Evolutionary conservation across 768 basidiomycete species (phyloP), one percentile per base, ranked within the genome.

Genomic region (Russula lepida): DNA sequence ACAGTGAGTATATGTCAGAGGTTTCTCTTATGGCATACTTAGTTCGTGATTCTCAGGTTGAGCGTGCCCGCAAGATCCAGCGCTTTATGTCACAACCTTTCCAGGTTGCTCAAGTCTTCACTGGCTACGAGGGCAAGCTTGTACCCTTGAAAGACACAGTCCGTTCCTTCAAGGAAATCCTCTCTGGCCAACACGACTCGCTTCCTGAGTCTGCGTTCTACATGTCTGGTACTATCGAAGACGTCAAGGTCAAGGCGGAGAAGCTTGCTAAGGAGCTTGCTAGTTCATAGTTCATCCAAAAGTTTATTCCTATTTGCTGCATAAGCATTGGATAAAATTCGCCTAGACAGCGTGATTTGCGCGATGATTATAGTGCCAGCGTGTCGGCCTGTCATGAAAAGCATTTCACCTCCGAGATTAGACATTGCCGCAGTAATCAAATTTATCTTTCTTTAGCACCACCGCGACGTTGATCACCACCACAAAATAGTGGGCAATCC

Each of bases 21-120:
- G 7, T 46, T 46, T 2, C 9, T 37, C 15, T 21, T 56, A 32
- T 50, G 30, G 32, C 48, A 21, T 53, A 32, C 33, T 62, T n/a
- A 41, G 47, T 48, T n/a, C 11, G 44, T 61, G 9, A 35, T 57
- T 69, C 51, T 9, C 60, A 89, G 87, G 94, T 97, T 78, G 91
- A 95, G 79, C 93, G 94, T 76, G 95, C 93, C 65, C 92, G 94
- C 75, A 97, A 97, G 81, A 94, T 98, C 71, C 93, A 92, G 75
- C 89, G 93, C 81, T 98, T 98, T 91, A 98, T 99, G 97, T 98
- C 94, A 68, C 95, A 99, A 79, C 97, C 97, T 66, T 99, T 99
- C 93, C 90, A 92, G 74, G 95, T 98, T 74, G 97, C 95, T 60
- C 93, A 98, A 80, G 94, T 97, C 76, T 98, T 98, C 85, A 98